Evolutionary conservation across 495 filamentous ascomycete genomes (phyloP).

Genomic region (Xylaria acuta): DNA sequence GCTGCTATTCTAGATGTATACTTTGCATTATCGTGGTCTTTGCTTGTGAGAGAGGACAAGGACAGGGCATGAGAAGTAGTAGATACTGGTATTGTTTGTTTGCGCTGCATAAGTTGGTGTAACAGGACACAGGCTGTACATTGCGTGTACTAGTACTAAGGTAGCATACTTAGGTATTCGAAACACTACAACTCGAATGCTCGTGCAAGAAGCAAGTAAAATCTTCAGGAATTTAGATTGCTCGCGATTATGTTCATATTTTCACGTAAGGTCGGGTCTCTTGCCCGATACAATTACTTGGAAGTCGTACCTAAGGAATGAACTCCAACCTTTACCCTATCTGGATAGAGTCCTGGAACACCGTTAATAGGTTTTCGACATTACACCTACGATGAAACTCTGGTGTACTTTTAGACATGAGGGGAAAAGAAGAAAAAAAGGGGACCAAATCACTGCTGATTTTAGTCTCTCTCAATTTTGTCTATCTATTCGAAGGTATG

Average conservation of each 20-base stretch:
- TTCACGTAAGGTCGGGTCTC: background rate
- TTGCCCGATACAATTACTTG: background rate
- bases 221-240: background rate
- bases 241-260: background rate
- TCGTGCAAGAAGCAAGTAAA: background rate
- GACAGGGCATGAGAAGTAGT: background rate
- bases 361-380: background rate
- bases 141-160: constrained; percentile 1
- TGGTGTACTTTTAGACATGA: background rate
- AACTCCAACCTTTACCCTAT: background rate
- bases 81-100: background rate
- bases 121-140: constrained; percentile 12
- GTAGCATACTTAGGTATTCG: background rate
- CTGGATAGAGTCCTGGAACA: background rate
- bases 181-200: background rate
- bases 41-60: background rate
- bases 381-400: background rate
- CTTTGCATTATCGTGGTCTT: background rate
- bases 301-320: background rate
- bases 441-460: no score
- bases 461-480: no score
- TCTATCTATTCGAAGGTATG: no score
- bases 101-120: background rate
- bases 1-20: background rate
- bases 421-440: background rate